Evolutionary conservation across 2,329 filamentous ascomycete species (phyloP), one percentile per base, ranked within the genome.

Genomic region (Hypoxylon sp.): DNA sequence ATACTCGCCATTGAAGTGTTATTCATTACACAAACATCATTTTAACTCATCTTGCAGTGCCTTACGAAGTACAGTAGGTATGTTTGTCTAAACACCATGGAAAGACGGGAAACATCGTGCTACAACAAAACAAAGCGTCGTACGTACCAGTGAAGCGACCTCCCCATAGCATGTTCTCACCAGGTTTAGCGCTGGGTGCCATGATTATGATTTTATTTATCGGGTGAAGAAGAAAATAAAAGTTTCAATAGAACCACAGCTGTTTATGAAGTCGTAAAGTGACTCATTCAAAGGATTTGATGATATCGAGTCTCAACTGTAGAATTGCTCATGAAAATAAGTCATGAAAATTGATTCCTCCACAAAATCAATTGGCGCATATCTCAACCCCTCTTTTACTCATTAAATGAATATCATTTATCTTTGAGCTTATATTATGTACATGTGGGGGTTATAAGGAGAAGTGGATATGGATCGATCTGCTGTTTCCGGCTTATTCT

Each of bases 81-180:
- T n/a, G 5, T 36, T 21, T 30, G 2, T 17, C 27, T 1, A n/a
- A 25, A n/a, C 2, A 2, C 6, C 9, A 38, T 9, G 21, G 29
- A 13, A 15, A 13, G 2, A 12, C n/a, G n/a, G 5, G 17, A 36
- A 16, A 16, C 23, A 4, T 6, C 13, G 8, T 13, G n/a, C 16
- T 25, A 29, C 26, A 31, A 16, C n/a, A 13, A 25, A 30, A 38
- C 19, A 49, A 26, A 8, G 4, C 19, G 34, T 27, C 23, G 20
- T 26, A 55, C 67, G 37, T 69, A 78, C 76, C 75, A 44, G 76
- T 79, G 60, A 82, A 81, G 51, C 77, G 72, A 56, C 78, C 78
- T 57, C 76, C 77, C 78, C 73, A 71, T 25, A 65, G 42, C 61
- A 66, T 64, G 37, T 63, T 64, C 40, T 58, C 60, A 9, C 56